Base-by-base conservation (phyloP, 495 filamentous ascomycete species). In the Delitschia confertaspora region DNA sequence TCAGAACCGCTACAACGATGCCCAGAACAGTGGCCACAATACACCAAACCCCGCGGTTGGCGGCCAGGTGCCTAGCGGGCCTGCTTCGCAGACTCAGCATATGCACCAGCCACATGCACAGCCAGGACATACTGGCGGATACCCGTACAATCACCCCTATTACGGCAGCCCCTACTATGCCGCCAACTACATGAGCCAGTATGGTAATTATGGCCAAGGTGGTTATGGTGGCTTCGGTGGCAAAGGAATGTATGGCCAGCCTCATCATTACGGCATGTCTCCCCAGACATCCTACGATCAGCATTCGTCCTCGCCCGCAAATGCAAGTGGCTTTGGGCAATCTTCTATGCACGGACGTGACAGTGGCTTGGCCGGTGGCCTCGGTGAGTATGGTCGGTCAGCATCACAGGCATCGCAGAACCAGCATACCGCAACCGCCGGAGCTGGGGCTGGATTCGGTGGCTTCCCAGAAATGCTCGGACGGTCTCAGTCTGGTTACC, bases 1-100 rank as follows among this genome's bases (percentile, higher is more conserved):
- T 16, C 72, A 69, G 33, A 80, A 76, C 47, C 79, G 85, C 32
- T 89, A 82, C 61, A 75, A 80, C 23, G 91, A 94, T 29, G 72
- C 82, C 29, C 83, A 85, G 60, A 81, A 78, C 63, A 88, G 83
- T 57, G 88, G 85, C 11, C 82, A 93, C 55, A 88, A 80, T 29
- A 95, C 89, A 4, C 87, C 88, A 6, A 89, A 89, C 61, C 86
- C 83, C 18, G 78, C 79, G 26, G 65, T 83, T 41, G 80, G 82
- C 48, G 73, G 67, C 20, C 80, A 81, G 46, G 79, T 79, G 37
- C 76, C 76, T 52, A 66, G 65, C 33, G 65, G 63, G n/a, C 51
- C 60, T 18, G 73, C 74, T 42, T 66, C 72, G 0, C 73, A 75
- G 31, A 65, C 71, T 30, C 75, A 78, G 48, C 74, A 77, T 51